Percentiles rank a stretch among this genome's conserved stretches.
Conservation (phyloP, 108 stramenopile genomes). For the Cylindrotheca fusiformis region DNA sequence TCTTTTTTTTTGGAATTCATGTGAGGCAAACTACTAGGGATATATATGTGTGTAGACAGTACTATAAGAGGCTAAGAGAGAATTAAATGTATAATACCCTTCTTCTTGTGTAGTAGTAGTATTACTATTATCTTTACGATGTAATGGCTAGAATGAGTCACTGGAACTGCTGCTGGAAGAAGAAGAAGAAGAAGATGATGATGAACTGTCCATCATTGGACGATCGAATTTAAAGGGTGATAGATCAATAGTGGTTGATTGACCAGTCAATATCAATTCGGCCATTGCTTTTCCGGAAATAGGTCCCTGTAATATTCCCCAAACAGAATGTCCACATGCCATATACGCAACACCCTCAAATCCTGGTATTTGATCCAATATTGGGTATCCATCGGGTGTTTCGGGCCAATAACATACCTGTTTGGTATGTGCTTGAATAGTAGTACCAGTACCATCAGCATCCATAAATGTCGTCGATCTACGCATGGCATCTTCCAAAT, state of each 20-base stretch:
- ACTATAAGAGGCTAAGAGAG: too few species aligned
- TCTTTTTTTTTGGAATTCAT: too few species aligned
- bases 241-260: slow-evolving; percentile 33
- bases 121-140: too few species aligned
- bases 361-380: slow-evolving; percentile 72
- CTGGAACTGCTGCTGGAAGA: background rate
- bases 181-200: background rate
- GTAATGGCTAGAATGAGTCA: too few species aligned
- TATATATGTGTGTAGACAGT: too few species aligned
- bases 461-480: slow-evolving; percentile 33
- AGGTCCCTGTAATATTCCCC: slow-evolving; percentile 91
- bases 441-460: background rate
- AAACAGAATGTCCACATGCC: slow-evolving; percentile 83
- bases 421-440: slow-evolving; percentile 26
- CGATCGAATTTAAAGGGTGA: slow-evolving; percentile 34
- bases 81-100: too few species aligned
- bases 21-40: too few species aligned
- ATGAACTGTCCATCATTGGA: background rate
- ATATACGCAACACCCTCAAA: slow-evolving; percentile 50
- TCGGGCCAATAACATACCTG: slow-evolving; percentile 59
- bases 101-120: too few species aligned
- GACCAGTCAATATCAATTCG: slow-evolving; percentile 68
- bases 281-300: slow-evolving; percentile 71
- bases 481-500: slow-evolving; percentile 37
- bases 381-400: slow-evolving; percentile 78